Conservation (phyloP, 169 alveolate genomes). For the Plasmodium gallinaceum region DNA sequence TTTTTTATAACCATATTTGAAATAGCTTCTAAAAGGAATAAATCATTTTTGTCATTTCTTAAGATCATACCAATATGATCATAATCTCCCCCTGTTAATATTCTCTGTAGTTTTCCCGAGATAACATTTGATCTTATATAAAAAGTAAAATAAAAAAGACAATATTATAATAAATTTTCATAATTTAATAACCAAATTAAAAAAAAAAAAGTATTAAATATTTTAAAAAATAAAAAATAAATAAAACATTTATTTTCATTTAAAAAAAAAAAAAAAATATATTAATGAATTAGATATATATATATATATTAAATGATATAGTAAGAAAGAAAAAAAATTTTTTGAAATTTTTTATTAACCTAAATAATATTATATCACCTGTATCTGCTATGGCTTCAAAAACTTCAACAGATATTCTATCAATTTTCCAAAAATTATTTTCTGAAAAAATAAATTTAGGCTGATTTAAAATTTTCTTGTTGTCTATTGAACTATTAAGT, state of each 20-base stretch:
- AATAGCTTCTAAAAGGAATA: slow-evolving; percentile 87
- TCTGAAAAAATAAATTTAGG: slow-evolving; percentile 74
- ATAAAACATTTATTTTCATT: neutral
- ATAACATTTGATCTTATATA: slow-evolving; percentile 31
- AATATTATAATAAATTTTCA: neutral
- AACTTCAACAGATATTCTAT: slow-evolving; percentile 78
- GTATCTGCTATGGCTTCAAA: slow-evolving; percentile 82
- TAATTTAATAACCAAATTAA: too few species aligned
- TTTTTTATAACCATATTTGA: slow-evolving; percentile 62
- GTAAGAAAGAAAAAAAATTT: slow-evolving; percentile 3
- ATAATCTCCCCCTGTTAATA: slow-evolving; percentile 87
- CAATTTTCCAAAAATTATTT: slow-evolving; percentile 80
- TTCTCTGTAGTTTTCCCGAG: slow-evolving; percentile 82
- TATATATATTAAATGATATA: too few species aligned
- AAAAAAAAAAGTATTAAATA: too few species aligned
- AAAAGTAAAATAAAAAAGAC: too few species aligned
- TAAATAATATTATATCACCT: slow-evolving; percentile 87
- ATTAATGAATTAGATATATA: neutral
- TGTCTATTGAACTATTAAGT: slow-evolving; percentile 12
- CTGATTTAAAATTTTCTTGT: slow-evolving; percentile 22
- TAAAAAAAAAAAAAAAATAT: neutral
- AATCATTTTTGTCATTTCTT: slow-evolving; percentile 77
- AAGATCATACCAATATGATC: slow-evolving; percentile 92
- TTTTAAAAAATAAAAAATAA: neutral
- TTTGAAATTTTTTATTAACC: slow-evolving; percentile 68